phyloP scores from a whole-genome alignment of 768 basidiomycete genomes.

The Tricholoma flavovirens region DNA sequence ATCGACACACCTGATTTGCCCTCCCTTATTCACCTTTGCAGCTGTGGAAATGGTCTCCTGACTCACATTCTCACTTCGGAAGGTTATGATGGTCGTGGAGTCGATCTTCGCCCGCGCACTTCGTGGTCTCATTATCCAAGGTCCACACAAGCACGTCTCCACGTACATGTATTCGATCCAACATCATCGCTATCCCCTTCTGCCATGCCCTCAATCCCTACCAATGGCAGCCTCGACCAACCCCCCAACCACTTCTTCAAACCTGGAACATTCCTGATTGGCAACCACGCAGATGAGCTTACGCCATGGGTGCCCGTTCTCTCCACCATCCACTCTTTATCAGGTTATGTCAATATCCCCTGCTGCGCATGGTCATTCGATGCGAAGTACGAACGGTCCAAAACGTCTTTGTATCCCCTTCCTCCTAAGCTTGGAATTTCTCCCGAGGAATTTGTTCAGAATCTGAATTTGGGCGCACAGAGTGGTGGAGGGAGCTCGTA shows the following conservation, averaged over 20 bases:
- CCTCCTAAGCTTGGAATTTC: conserved; percentile 6
- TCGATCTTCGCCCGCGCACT: conserved; percentile 79
- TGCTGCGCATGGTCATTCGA: conserved; percentile 90
- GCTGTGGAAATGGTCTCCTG: conserved; percentile 90
- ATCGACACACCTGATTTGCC: not conserved
- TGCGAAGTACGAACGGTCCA: conserved; percentile 50
- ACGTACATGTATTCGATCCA: conserved; percentile 71
- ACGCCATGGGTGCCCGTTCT: conserved; percentile 92
- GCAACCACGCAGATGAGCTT: conserved; percentile 94
- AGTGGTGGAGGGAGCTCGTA: conserved; percentile 65
- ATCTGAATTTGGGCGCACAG: conserved; percentile 57
- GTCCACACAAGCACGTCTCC: conserved; percentile 52
- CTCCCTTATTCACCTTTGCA: conserved; percentile 20
- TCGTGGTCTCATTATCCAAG: conserved; percentile 81
- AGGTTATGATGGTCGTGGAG: conserved; percentile 79
- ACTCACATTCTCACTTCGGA: conserved; percentile 82
- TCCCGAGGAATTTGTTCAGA: conserved; percentile 21
- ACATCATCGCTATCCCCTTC: conserved; percentile 15
- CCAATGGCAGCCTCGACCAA: not conserved
- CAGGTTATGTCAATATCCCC: conserved; percentile 79
- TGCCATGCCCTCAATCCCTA: conserved; percentile 1
- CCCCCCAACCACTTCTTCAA: conserved; percentile 23
- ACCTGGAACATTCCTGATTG: conserved; percentile 70
- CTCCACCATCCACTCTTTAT: conserved; percentile 51
- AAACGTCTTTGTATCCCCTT: conserved; percentile 25